These are phyloP conservation scores for Fusarium sp. DNA, from an alignment of 2,329 filamentous ascomycete species.

Conservation along the genomic window DNA sequence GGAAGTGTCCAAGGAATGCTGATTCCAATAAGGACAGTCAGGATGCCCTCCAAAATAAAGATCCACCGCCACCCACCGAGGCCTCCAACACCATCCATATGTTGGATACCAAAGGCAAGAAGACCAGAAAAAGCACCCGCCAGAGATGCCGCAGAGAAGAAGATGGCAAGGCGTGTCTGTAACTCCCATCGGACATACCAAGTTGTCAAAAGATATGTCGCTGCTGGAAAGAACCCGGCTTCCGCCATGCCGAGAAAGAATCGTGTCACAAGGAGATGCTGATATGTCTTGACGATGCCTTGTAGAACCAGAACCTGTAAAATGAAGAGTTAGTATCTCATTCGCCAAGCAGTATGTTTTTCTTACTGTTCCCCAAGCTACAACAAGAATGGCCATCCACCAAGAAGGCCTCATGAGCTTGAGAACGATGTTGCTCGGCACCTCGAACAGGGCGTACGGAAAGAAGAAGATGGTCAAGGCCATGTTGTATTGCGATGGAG, in stretches of 20 bases:
- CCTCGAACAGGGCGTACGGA: constrained; percentile 25
- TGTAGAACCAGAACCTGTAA: not conserved
- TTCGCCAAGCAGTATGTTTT: not conserved
- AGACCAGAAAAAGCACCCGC: constrained; percentile 48
- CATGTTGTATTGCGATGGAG: constrained; percentile 68
- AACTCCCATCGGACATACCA: constrained; percentile 32
- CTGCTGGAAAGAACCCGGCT: constrained; percentile 13
- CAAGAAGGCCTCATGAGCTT: constrained; percentile 7
- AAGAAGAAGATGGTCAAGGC: constrained; percentile 51
- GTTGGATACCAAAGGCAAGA: constrained; percentile 22
- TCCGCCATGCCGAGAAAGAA: constrained; percentile 2
- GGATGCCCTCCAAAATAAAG: constrained; percentile 9
- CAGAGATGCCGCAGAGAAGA: constrained; percentile 32
- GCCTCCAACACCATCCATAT: constrained; percentile 16
- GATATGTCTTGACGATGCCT: constrained; percentile 10
- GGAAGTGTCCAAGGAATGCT: constrained; percentile 1
- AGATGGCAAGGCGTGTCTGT: constrained; percentile 24
- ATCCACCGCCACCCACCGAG: constrained; percentile 28
- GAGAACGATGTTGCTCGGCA: constrained; percentile 24
- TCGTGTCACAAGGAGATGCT: not conserved
- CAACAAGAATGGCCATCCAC: constrained; percentile 2
- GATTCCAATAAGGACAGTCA: constrained; percentile 17
- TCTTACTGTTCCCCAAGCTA: constrained; percentile 14
- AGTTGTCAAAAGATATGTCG: constrained; percentile 6
- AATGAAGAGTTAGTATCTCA: not conserved